Evolutionary conservation across 2,329 filamentous ascomycete species (phyloP), one percentile per base, ranked within the genome.

Genomic region (Colletotrichum cuscutae): DNA sequence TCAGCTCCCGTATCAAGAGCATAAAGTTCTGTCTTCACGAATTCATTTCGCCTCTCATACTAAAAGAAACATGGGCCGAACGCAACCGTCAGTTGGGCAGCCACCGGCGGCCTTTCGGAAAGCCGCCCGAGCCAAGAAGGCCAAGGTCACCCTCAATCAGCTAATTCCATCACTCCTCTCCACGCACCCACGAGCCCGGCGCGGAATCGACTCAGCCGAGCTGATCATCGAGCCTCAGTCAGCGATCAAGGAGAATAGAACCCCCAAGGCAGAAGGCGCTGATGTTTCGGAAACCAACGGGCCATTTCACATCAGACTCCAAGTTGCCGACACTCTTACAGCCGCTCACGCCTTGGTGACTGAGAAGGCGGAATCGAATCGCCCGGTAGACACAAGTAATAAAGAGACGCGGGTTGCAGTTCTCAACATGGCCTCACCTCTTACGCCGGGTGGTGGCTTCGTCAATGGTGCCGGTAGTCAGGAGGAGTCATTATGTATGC

Each of bases 391-490:
- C 22, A 5, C 57, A 26, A 37, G 61, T n/a, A 67, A 67, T 37
- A 67, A 60, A 9, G 35, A 32, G 1, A 26, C 77, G 9, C 81
- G 86, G 49, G 84, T 89, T 1, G 88, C 85, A 4, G 82, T 92
- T 28, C 82, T 92, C 3, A 92, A 91, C 78, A 92, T 92, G 89
- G 90, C 89, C 0, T 92, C 90, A 0, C 89, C 89, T 0, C 84
- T 91, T 0, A 85, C 86, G 0, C 88, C 90, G 0, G 91, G 91
- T 13, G 90, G 90, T 8, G 91, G 90, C 0, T 87, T 92, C 35
- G 79, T 92, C 0, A 85, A 86, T 15, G 91, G 91, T 24, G 89
- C 89, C 0, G 87, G 87, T 9, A 87, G 86, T 4, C 89, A 91
- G 74, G 90, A 92, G 77, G 90, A 92, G 76, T 88, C 85, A 28